Evolutionary conservation across 179 eudicot species (phyloP), one percentile per base, ranked within the genome.

Genomic region (Nepenthes alata): DNA sequence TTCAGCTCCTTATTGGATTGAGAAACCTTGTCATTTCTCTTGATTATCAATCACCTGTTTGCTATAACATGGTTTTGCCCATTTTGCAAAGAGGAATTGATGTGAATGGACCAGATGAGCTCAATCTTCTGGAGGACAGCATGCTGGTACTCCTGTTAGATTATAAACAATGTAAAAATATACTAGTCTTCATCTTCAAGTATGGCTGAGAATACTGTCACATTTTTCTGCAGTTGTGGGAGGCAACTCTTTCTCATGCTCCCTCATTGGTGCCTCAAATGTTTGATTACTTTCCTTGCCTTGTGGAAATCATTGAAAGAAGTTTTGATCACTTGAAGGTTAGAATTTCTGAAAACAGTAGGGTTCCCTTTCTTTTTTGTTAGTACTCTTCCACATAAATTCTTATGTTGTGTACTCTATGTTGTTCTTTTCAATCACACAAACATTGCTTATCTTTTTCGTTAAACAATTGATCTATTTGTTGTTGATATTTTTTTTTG

Each of bases 291-390:
- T 91, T 91, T 68, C 95, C 95, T n/a, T 64, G 74, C 72, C 85
- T 91, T 51, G 75, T 80, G 79, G 84, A 81, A 67, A 86, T 91
- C 71, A 73, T 85, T 58, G 89, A 91, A 57, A 86, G 93, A 77
- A 86, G 95, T 75, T 91, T 91, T 68, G 95, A 89, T 77, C 95
- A 91, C 74, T 71, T 89, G 69, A 81, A 82, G 95, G 96, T 89
- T n/a, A 59, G 63, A 70, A 52, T 61, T 35, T 13, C 66, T 51
- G 9, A 13, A 37, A 25, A 12, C 15, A 12, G 1, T 52, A 11
- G 6, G 2, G 14, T 52, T 52, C n/a, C 12, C 15, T 50, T 16
- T 12, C 55, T 52, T 10, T 2, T 52, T 52, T 52, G 2, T 15
- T 5, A 11, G 2, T 15, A 52, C 55, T n/a, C 15, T 52, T 12